Base-by-base conservation (phyloP, 495 filamentous ascomycete species). In the Trypethelium eluteriae region DNA sequence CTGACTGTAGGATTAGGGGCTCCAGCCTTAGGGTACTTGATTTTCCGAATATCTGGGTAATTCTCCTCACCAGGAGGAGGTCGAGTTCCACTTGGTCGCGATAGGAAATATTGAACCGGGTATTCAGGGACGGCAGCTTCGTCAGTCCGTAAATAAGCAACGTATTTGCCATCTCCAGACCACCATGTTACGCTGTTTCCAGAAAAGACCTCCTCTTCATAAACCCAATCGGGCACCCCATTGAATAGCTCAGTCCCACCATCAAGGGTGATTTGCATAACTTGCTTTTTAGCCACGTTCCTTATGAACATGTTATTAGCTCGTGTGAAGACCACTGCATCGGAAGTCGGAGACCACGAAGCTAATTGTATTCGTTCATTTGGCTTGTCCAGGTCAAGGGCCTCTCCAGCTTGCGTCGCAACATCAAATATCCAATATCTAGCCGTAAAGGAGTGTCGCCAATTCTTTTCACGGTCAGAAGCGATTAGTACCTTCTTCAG, bases 181-280 rank as follows among this genome's bases (percentile, higher is more conserved):
- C 91, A 98, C 94, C 94, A 98, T 0, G 93, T 93, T 6, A 88
- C 95, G 62, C 83, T 92, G 70, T 90, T 89, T 2, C 85, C 86
- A 1, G 78, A 69, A 69, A 98, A 89, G 5, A 98, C 93, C 76
- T 98, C 94, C 74, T 98, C 94, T 74, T 98, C 94, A 70, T 97
- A 98, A 0, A 98, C 94, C 94, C 94, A 98, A 76, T 98, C 94
- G 0, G 94, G 94, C n/a, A 96, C 86, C 32, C 94, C 94, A 71
- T 98, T 95, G 80, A 98, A 98, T 16, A 94, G 83, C 67, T 98
- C 84, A 2, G 81, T 76, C 0, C 93, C 89, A 47, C 94, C 94
- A 74, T 98, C 92, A 67, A 79, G 87, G 14, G 94, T 98, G 67
- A 98, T 88, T 67, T 86, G 85, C 3, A 80, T 82, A 14, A 92